A percentile compares a stretch with the other conserved stretches of the same genome.
These are phyloP conservation scores for Septoria linicola DNA, from an alignment of 2,329 filamentous ascomycete genomes.

Conservation along the genomic window DNA sequence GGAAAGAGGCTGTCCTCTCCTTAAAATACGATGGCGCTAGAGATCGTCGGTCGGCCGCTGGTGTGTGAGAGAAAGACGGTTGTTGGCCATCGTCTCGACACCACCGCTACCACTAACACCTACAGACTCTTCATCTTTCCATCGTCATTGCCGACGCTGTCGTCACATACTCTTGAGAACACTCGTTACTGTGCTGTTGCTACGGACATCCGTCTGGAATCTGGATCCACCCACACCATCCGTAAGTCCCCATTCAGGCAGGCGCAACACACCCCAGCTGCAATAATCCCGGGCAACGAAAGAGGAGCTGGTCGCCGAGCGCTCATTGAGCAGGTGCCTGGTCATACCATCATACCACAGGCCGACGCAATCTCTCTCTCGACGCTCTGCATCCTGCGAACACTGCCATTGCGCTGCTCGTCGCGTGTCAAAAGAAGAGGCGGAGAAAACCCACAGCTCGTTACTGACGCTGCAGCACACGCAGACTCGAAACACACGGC, in stretches of 20 bases:
- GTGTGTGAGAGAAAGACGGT: neutral
- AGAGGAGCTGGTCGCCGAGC: neutral
- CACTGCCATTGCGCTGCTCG: too few relatives aligned
- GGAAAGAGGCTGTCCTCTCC: conserved; percentile 8
- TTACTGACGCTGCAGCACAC: too few relatives aligned
- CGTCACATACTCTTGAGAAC: neutral
- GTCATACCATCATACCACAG: too few relatives aligned
- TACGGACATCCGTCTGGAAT: neutral
- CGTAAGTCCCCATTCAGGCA: conserved; percentile 1
- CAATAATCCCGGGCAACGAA: neutral
- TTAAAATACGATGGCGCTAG: conserved; percentile 6
- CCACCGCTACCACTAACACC: neutral
- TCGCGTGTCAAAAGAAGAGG: too few relatives aligned
- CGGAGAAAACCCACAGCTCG: too few relatives aligned
- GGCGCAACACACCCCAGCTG: neutral
- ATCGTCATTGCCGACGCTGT: neutral
- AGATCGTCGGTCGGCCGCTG: neutral
- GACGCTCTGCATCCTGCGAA: too few relatives aligned
- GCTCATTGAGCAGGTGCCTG: too few relatives aligned
- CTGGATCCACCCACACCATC: neutral
- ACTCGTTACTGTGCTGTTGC: neutral
- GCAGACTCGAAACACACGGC: too few relatives aligned
- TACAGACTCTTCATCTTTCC: neutral
- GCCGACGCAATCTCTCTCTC: too few relatives aligned
- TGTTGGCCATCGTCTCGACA: neutral